A percentile compares a stretch with the other conserved stretches of the same genome.
phyloP scores from a whole-genome alignment of 331 rosid species.

The Telfairia occidentalis region DNA sequence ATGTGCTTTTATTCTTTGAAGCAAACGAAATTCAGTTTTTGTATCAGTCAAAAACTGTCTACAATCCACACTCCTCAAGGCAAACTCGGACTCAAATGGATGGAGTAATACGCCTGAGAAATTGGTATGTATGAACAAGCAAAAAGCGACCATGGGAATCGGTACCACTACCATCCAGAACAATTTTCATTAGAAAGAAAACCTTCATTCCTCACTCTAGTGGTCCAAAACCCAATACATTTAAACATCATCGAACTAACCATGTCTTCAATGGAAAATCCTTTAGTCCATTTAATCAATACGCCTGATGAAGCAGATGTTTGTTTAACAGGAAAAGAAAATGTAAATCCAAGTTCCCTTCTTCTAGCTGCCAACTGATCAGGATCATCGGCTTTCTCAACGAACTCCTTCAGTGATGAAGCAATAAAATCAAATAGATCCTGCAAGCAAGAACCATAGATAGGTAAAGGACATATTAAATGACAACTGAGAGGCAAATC shows the following conservation, averaged over 20 bases:
- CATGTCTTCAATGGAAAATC: slow-evolving; percentile 45
- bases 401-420: slow-evolving; percentile 45
- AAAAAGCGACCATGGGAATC: neutral
- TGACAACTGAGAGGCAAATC: neutral
- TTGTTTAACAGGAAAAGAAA: slow-evolving; percentile 80
- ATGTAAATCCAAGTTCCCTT: slow-evolving; percentile 72
- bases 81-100: neutral
- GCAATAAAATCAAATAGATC: slow-evolving; percentile 73
- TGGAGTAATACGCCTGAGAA: neutral
- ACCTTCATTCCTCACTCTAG: slow-evolving; percentile 3
- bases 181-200: neutral
- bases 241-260: slow-evolving; percentile 39
- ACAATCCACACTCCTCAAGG: neutral
- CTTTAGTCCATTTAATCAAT: slow-evolving; percentile 86
- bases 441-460: slow-evolving; percentile 25
- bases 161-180: neutral
- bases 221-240: slow-evolving; percentile 6
- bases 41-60: neutral
- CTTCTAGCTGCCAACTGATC: slow-evolving; percentile 24
- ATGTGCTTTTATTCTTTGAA: neutral
- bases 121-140: neutral
- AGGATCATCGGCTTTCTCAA: slow-evolving; percentile 37
- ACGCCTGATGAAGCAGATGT: slow-evolving; percentile 54
- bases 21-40: neutral
- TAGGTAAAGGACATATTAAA: neutral